Conservation (phyloP, 2,329 filamentous ascomycete genomes). For the Colletotrichum navitas region DNA sequence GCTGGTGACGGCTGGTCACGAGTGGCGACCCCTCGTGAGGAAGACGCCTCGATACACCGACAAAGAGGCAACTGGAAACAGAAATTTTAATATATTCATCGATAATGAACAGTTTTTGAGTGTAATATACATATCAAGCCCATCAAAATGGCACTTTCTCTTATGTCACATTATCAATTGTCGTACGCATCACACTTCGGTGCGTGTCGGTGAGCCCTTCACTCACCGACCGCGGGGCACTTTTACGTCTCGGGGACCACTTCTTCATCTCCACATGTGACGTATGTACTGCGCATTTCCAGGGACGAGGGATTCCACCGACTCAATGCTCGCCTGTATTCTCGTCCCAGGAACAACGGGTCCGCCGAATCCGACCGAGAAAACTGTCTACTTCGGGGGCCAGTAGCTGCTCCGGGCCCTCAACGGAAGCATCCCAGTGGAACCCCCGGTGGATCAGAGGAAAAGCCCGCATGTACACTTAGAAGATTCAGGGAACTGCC, state of each 20-base stretch:
- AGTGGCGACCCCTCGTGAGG: background rate
- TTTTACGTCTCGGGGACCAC: constrained; percentile 13
- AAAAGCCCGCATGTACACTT: constrained; percentile 10
- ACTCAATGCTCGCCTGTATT: constrained; percentile 11
- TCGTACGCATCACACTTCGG: background rate
- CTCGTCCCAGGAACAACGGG: constrained; percentile 5
- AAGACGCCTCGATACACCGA: background rate
- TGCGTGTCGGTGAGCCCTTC: constrained; percentile 2
- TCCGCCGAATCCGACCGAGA: constrained; percentile 32
- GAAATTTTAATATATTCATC: rapidly evolving
- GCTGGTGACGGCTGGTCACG: constrained; percentile 9
- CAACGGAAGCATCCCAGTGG: constrained; percentile 18
- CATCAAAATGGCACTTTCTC: rapidly evolving
- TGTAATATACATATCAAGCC: background rate
- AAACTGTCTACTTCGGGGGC: background rate
- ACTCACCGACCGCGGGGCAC: constrained; percentile 29
- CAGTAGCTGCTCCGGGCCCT: constrained; percentile 12
- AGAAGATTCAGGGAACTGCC: constrained; percentile 19
- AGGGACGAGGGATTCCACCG: constrained; percentile 21
- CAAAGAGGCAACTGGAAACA: background rate
- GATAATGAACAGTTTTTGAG: background rate
- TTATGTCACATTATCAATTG: background rate
- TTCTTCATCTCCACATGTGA: constrained; percentile 35
- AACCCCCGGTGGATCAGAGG: constrained; percentile 23
- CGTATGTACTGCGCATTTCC: constrained; percentile 21